Conservation (phyloP, 2,329 filamentous ascomycete genomes). For the Cladosporium sp. region DNA sequence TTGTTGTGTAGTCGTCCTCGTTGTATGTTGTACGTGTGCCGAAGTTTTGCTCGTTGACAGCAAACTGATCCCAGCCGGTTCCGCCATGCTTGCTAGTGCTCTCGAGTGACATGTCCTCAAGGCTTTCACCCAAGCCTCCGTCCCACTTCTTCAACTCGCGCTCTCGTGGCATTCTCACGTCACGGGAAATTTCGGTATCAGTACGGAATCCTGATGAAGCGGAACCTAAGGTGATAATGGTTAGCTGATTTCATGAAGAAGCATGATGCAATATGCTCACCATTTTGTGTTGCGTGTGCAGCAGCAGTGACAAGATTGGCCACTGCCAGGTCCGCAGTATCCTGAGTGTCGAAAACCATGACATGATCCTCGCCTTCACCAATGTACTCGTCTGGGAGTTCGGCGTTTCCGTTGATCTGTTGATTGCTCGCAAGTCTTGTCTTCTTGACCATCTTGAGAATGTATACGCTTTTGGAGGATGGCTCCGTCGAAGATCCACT, state of each 20-base stretch:
- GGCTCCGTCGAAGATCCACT: slow-evolving; percentile 51
- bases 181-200: slow-evolving; percentile 78
- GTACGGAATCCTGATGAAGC: slow-evolving; percentile 71
- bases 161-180: slow-evolving; percentile 57
- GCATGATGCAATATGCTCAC: slow-evolving; percentile 36
- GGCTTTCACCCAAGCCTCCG: slow-evolving; percentile 52
- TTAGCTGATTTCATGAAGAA: slow-evolving; percentile 14
- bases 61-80: slow-evolving; percentile 84
- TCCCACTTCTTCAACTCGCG: slow-evolving; percentile 79
- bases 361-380: slow-evolving; percentile 46
- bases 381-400: slow-evolving; percentile 39
- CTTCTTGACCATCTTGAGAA: slow-evolving; percentile 63
- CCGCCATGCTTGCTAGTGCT: slow-evolving; percentile 22
- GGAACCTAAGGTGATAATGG: slow-evolving; percentile 45
- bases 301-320: slow-evolving; percentile 51
- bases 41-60: slow-evolving; percentile 80
- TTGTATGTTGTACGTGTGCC: slow-evolving; percentile 87
- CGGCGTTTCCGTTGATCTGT: slow-evolving; percentile 44
- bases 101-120: slow-evolving; percentile 61
- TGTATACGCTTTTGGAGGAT: slow-evolving; percentile 49
- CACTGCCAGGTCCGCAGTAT: slow-evolving; percentile 55
- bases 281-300: slow-evolving; percentile 53
- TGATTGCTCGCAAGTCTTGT: slow-evolving; percentile 36
- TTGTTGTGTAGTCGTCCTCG: slow-evolving; percentile 90
- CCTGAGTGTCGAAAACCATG: slow-evolving; percentile 60